Evolutionary conservation across 1,139 yeast species (phyloP), one percentile per base, ranked within the genome.

Genomic region (Diutina ranongensis): DNA sequence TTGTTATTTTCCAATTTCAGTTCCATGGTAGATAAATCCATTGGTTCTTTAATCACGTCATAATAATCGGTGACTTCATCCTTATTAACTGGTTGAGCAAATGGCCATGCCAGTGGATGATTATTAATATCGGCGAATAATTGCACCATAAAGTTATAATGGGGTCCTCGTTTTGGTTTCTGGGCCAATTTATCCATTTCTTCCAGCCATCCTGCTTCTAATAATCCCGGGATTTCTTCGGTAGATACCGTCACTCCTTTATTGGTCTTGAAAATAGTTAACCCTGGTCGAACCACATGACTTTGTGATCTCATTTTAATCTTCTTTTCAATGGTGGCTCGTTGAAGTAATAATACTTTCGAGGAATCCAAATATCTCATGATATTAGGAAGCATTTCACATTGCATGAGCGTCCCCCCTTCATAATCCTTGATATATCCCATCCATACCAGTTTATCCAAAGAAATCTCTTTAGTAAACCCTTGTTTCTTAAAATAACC

Each of bases 91-190:
- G 98, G 96, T 48, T 79, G 83, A 31, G 89, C 78, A 63, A 94
- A 94, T 27, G 99, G 98, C 98, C 98, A 92, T n/a, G 97, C 94
- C 2, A 96, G 85, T 0, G 97, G 94, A 60, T 92, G 95, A 59
- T 85, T 87, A 57, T 86, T 94, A 67, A 92, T 64, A 59, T 92
- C 99, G 8, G 87, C 78, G 45, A 92, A 72, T 25, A 92, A 63
- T 45, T 88, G 86, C 55, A 86, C 89, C 94, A 92, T 87, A 52
- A 85, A 84, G 44, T 94, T 92, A 65, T 86, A 86, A 65, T 92
- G 97, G 7, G 97, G 96, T 0, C 95, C 89, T 47, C 97, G 71
- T 60, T 88, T 88, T 1, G 98, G 98, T 57, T 87, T 78, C 55
- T 94, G 92, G 0, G 98, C 97, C 51, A 94, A 67, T 53, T 86